Conservation (phyloP, 768 basidiomycete genomes). For the Rhodocollybia butyracea region DNA sequence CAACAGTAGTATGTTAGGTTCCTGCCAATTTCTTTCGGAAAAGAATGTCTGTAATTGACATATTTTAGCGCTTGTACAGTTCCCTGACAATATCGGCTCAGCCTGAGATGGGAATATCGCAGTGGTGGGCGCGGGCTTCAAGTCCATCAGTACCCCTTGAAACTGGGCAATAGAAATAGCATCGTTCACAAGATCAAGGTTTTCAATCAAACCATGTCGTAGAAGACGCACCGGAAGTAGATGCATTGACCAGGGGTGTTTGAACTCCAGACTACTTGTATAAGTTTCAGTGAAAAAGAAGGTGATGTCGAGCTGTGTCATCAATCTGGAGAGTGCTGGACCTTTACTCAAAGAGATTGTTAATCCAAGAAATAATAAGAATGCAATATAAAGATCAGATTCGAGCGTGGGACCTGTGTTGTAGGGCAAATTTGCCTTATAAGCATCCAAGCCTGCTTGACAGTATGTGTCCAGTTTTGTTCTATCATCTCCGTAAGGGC, state of each 20-base stretch:
- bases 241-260: not conserved
- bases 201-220: not conserved
- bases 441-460: too few relatives aligned
- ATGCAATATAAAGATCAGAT: not conserved
- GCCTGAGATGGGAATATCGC: too few relatives aligned
- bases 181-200: not conserved
- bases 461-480: too few relatives aligned
- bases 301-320: not conserved
- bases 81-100: too few relatives aligned
- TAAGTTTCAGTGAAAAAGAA: not conserved
- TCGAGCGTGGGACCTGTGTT: too few relatives aligned
- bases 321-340: not conserved
- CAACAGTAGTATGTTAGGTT: constrained; percentile 93
- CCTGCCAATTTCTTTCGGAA: constrained; percentile 73
- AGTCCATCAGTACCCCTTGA: too few relatives aligned
- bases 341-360: not conserved
- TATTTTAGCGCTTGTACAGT: too few relatives aligned
- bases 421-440: too few relatives aligned
- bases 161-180: not conserved
- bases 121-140: not conserved
- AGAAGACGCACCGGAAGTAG: not conserved
- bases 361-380: not conserved
- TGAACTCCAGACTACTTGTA: not conserved
- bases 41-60: too few relatives aligned
- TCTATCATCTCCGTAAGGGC: too few relatives aligned